Evolutionary conservation across 108 stramenopile genomes (phyloP).

Genomic region (Mediolabrus comicus): DNA sequence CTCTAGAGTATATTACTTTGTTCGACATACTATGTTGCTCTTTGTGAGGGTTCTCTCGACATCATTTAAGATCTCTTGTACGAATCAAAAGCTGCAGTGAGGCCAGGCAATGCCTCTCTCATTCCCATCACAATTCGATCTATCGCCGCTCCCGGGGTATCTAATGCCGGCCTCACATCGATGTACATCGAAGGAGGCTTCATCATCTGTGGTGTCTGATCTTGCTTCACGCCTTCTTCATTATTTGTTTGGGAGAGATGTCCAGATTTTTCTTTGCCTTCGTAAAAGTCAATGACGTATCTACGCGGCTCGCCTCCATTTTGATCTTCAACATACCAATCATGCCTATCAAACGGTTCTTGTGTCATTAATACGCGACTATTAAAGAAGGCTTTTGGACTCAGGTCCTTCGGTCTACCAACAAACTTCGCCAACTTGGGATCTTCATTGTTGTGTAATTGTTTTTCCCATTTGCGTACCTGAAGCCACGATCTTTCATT

Average conservation of each 20-base stretch:
- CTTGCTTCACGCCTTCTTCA: not conserved
- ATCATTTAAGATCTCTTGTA: constrained; percentile 17
- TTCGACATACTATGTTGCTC: constrained; percentile 9
- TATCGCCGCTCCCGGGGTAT: constrained; percentile 64
- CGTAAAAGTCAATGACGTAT: constrained; percentile 97
- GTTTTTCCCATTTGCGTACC: constrained; percentile 74
- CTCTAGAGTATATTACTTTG: too few relatives aligned
- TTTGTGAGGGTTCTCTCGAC: too few relatives aligned
- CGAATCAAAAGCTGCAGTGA: constrained; percentile 47
- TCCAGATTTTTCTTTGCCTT: constrained; percentile 50
- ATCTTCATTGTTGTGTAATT: constrained; percentile 36
- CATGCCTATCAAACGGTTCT: constrained; percentile 96
- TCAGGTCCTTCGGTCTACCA: constrained; percentile 87
- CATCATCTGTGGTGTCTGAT: not conserved
- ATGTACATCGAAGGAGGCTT: constrained; percentile 76
- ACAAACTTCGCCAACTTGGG: constrained; percentile 85
- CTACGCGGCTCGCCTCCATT: constrained; percentile 58
- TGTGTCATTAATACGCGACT: constrained; percentile 67
- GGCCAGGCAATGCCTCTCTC: constrained; percentile 71
- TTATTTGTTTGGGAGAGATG: not conserved
- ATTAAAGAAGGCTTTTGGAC: constrained; percentile 90
- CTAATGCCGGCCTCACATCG: constrained; percentile 92
- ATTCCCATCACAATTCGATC: constrained; percentile 67
- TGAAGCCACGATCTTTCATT: constrained; percentile 92
- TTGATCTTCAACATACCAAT: constrained; percentile 90